These are phyloP conservation scores for Stropharia rugosoannulata DNA, from an alignment of 768 basidiomycete genomes.

Conservation along the genomic window DNA sequence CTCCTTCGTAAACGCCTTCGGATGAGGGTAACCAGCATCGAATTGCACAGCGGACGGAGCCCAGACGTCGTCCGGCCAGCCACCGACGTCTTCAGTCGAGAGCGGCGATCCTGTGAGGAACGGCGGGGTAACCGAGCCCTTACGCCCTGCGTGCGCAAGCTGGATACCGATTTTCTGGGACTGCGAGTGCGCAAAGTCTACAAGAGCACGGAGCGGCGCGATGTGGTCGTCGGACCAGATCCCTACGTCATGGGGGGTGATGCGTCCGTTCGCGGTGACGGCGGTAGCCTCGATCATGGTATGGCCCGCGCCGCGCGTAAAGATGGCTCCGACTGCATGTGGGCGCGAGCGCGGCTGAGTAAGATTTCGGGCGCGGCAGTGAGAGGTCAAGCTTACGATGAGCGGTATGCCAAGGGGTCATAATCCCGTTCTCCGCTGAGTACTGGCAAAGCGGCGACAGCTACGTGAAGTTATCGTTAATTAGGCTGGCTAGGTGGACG, in stretches of 20 bases:
- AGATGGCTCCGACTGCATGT: slow-evolving; percentile 39
- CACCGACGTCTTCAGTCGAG: slow-evolving; percentile 36
- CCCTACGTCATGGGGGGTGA: slow-evolving; percentile 54
- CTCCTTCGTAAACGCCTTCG: slow-evolving; percentile 54
- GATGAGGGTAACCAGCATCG: slow-evolving; percentile 40
- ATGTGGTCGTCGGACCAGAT: slow-evolving; percentile 51
- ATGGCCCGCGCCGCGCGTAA: slow-evolving; percentile 47
- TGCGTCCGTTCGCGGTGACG: slow-evolving; percentile 34
- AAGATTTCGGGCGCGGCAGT: slow-evolving; percentile 33
- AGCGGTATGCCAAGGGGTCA: slow-evolving; percentile 54
- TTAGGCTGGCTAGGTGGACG: background rate
- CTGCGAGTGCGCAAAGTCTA: slow-evolving; percentile 51
- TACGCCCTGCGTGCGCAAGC: slow-evolving; percentile 72
- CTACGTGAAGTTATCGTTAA: slow-evolving; percentile 15
- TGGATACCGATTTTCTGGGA: slow-evolving; percentile 60
- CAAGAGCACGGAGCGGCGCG: slow-evolving; percentile 17
- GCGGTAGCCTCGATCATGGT: slow-evolving; percentile 50
- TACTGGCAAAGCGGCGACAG: slow-evolving; percentile 60
- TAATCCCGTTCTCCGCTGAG: slow-evolving; percentile 48
- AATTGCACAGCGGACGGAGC: slow-evolving; percentile 53
- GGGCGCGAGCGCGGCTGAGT: slow-evolving; percentile 31
- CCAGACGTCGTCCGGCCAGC: slow-evolving; percentile 52
- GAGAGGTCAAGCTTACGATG: slow-evolving; percentile 27
- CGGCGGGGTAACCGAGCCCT: slow-evolving; percentile 50
- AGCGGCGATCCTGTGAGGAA: slow-evolving; percentile 35